Conservation (phyloP, 305 asterid species). For the Solanum hybrid region DNA sequence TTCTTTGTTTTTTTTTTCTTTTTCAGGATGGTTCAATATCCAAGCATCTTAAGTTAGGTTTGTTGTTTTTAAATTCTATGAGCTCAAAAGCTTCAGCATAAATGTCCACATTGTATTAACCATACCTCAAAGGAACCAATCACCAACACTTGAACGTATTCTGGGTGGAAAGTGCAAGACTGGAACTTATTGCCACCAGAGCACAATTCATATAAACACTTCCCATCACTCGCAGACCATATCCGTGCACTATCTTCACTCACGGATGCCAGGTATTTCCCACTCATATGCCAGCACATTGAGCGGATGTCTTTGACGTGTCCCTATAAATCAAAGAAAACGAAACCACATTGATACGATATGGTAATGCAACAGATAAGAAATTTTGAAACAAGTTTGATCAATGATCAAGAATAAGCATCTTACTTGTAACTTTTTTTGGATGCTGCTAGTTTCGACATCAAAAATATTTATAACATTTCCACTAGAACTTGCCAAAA, state of each 20-base stretch:
- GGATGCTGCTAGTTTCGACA: conserved; percentile 22
- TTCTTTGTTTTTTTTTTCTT: background rate
- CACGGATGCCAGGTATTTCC: conserved; percentile 34
- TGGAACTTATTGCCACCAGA: conserved; percentile 25
- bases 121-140: conserved; percentile 1
- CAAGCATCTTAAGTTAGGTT: background rate
- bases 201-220: conserved; percentile 20
- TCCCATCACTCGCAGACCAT: conserved; percentile 27
- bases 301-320: conserved; percentile 28
- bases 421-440: conserved; percentile 27
- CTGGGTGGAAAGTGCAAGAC: conserved; percentile 42
- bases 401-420: background rate
- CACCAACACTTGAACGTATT: conserved; percentile 3
- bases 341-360: background rate
- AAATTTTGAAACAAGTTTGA: background rate
- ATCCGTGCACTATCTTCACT: conserved; percentile 37
- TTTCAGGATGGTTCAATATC: background rate
- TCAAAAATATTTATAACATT: conserved; percentile 32
- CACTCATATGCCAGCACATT: conserved; percentile 34
- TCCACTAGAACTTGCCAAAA: conserved; percentile 34
- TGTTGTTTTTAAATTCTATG: background rate
- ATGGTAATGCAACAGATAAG: background rate
- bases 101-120: background rate
- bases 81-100: background rate
- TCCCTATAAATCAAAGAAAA: conserved; percentile 25